Conservation (phyloP, 441 rosid species). For the Brassica hybrid region DNA sequence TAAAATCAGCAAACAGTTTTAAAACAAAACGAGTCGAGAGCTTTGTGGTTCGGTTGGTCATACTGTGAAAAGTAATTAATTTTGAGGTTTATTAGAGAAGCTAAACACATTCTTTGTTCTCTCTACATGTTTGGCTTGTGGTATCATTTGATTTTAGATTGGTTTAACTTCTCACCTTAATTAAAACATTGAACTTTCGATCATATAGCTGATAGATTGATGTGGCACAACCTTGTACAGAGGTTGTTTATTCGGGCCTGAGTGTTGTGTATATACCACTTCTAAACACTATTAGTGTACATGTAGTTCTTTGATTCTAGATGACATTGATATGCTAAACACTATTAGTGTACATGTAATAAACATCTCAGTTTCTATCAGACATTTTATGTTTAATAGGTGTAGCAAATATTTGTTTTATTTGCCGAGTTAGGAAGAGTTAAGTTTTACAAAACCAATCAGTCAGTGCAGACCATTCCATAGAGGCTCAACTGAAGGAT, state of each 20-base stretch:
- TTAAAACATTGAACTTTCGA: too few species aligned
- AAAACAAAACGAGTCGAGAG: neutral
- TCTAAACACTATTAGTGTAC: neutral
- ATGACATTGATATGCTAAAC: too few species aligned
- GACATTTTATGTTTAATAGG: neutral
- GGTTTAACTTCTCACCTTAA: neutral
- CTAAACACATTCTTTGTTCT: neutral
- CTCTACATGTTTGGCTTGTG: slow-evolving; percentile 10
- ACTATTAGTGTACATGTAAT: too few species aligned
- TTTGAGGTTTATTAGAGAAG: too few species aligned
- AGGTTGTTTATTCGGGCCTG: neutral
- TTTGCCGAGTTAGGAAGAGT: neutral
- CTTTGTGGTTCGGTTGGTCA: slow-evolving; percentile 12
- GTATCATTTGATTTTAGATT: slow-evolving; percentile 3
- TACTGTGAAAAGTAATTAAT: too few species aligned
- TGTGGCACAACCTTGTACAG: neutral
- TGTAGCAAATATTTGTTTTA: neutral
- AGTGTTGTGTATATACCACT: neutral
- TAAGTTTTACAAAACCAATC: slow-evolving; percentile 17
- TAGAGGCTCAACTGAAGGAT: too few species aligned
- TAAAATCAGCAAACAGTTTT: neutral
- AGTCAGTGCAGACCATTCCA: too few species aligned
- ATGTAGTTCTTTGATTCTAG: neutral
- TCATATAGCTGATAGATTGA: slow-evolving; percentile 10
- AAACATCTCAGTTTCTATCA: too few species aligned